phyloP scores from a whole-genome alignment of 2,329 filamentous ascomycete genomes.

The Xylaria sp. region DNA sequence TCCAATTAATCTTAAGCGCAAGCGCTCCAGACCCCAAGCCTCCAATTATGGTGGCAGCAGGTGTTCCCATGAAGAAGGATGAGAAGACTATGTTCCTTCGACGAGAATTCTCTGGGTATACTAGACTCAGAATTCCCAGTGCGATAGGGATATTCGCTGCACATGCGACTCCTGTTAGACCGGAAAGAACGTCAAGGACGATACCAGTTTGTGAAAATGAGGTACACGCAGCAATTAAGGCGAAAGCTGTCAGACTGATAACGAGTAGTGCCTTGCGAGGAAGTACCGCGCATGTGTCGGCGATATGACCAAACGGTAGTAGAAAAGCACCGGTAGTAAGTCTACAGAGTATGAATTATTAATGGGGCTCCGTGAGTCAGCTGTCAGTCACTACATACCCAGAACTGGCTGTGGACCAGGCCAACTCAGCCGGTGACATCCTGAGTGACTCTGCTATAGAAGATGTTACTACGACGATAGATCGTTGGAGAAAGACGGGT shows the following conservation, averaged over 20 bases:
- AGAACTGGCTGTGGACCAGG: slow-evolving; percentile 50
- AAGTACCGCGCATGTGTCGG: slow-evolving; percentile 44
- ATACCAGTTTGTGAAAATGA: slow-evolving; percentile 45
- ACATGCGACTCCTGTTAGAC: slow-evolving; percentile 48
- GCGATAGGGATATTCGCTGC: slow-evolving; percentile 50
- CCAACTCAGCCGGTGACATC: slow-evolving; percentile 48
- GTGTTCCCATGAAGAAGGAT: slow-evolving; percentile 50
- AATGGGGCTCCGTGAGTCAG: neutral
- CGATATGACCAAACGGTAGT: slow-evolving; percentile 48
- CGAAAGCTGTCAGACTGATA: slow-evolving; percentile 46
- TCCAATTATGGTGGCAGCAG: slow-evolving; percentile 49
- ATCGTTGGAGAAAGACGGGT: slow-evolving; percentile 49
- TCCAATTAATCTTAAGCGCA: slow-evolving; percentile 47
- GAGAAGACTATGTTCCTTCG: slow-evolving; percentile 50
- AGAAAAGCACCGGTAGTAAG: slow-evolving; percentile 49
- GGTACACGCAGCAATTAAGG: slow-evolving; percentile 45
- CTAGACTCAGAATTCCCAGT: slow-evolving; percentile 48
- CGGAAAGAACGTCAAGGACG: slow-evolving; percentile 48
- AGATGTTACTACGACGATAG: slow-evolving; percentile 47
- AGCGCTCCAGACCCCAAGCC: slow-evolving; percentile 49
- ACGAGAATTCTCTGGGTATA: slow-evolving; percentile 47
- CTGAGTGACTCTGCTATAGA: slow-evolving; percentile 43
- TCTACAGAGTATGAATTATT: slow-evolving; percentile 29
- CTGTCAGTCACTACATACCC: slow-evolving; percentile 40
- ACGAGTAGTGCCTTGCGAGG: slow-evolving; percentile 48